Conservation (phyloP, 2,329 filamentous ascomycete genomes). For the Cladobotryum mycophilum region DNA sequence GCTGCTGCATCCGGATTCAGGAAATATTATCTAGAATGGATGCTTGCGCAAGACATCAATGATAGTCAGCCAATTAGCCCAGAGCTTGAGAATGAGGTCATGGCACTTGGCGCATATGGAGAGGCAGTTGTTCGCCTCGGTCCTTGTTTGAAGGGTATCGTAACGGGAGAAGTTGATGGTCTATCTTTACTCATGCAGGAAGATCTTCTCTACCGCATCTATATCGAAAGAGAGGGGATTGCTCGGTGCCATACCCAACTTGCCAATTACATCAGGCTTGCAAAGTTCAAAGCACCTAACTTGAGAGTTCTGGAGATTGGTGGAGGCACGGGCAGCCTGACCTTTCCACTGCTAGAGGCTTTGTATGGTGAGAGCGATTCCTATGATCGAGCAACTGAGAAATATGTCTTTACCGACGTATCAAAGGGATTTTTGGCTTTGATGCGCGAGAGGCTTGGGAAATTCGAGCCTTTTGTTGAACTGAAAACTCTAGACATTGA, state of each 20-base stretch:
- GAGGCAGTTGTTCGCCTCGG: slow-evolving; percentile 5
- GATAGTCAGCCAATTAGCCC: neutral
- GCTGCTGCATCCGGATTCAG: neutral
- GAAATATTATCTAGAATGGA: slow-evolving; percentile 3
- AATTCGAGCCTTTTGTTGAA: slow-evolving; percentile 6
- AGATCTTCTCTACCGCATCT: neutral
- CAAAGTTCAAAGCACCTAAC: slow-evolving; percentile 26
- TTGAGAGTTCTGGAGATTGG: slow-evolving; percentile 34
- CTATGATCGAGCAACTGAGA: slow-evolving; percentile 13
- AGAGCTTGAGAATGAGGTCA: neutral
- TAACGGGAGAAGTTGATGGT: neutral
- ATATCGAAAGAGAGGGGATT: slow-evolving; percentile 6
- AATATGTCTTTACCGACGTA: slow-evolving; percentile 33
- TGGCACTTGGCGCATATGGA: neutral
- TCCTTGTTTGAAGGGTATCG: neutral
- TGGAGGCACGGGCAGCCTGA: slow-evolving; percentile 29
- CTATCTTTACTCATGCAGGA: neutral
- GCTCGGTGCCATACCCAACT: slow-evolving; percentile 6
- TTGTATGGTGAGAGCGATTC: slow-evolving; percentile 15
- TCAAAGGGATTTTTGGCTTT: slow-evolving; percentile 21
- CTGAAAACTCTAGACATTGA: slow-evolving; percentile 20
- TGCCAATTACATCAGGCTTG: slow-evolving; percentile 10
- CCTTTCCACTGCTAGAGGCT: slow-evolving; percentile 18
- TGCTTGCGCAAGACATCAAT: slow-evolving; percentile 1
- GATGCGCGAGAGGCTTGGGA: slow-evolving; percentile 13